Evolutionary conservation across 2,329 filamentous ascomycete genomes (phyloP).

Genomic region (Fusarium denticulatum): DNA sequence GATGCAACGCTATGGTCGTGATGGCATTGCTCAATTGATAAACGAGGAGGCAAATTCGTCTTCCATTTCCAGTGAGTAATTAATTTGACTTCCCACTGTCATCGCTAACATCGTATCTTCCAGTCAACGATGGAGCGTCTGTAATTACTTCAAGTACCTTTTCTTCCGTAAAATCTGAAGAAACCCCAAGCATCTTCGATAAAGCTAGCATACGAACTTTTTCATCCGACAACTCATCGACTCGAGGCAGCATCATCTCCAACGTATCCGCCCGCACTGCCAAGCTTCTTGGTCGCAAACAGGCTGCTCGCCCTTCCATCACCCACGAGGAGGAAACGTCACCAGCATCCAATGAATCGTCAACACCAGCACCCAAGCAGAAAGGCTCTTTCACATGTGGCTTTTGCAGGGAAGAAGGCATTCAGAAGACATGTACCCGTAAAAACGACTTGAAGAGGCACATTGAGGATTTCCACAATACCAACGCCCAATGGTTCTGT

Average conservation of each 20-base stretch:
- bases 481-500: constrained; percentile 58
- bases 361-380: constrained; percentile 47
- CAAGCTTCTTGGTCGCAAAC: constrained; percentile 48
- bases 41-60: constrained; percentile 46
- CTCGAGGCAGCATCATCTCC: constrained; percentile 53
- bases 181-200: constrained; percentile 51
- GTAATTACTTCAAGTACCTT: constrained; percentile 49
- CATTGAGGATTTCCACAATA: constrained; percentile 60
- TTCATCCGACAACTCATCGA: constrained; percentile 54
- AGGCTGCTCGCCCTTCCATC: constrained; percentile 37
- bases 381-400: constrained; percentile 52
- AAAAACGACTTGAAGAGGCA: constrained; percentile 61
- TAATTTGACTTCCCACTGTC: not conserved
- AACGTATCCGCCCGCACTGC: constrained; percentile 52
- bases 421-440: constrained; percentile 56
- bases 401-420: constrained; percentile 55
- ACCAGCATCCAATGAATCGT: constrained; percentile 38
- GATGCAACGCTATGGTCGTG: constrained; percentile 47
- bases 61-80: constrained; percentile 44
- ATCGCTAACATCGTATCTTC: constrained; percentile 10
- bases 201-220: constrained; percentile 50
- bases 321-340: constrained; percentile 41
- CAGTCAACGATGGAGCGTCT: constrained; percentile 48
- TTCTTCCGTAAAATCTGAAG: constrained; percentile 50
- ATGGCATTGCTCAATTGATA: constrained; percentile 48